Conservation (phyloP, 2,329 filamentous ascomycete genomes). For the Huntiella decipiens region DNA sequence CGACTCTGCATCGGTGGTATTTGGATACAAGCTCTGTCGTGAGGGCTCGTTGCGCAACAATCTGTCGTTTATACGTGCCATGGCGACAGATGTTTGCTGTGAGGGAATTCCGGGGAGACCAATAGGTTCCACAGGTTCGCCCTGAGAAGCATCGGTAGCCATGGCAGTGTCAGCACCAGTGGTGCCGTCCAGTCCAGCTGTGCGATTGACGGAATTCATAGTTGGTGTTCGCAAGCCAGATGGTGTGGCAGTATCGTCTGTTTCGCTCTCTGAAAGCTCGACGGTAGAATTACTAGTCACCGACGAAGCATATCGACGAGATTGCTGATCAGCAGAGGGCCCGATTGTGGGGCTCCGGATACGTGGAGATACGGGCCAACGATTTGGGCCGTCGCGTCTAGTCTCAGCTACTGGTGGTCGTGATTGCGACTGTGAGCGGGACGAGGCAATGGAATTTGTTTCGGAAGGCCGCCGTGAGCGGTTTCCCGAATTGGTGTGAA, state of each 20-base stretch:
- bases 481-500: slow-evolving; percentile 18
- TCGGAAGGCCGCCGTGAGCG: slow-evolving; percentile 31
- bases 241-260: slow-evolving; percentile 27
- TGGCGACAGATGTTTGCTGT: slow-evolving; percentile 23
- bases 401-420: slow-evolving; percentile 5
- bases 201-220: slow-evolving; percentile 30
- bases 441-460: slow-evolving; percentile 30
- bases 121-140: slow-evolving; percentile 85
- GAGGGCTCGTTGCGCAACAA: slow-evolving; percentile 16
- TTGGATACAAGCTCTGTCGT: not conserved
- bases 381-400: slow-evolving; percentile 21
- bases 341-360: slow-evolving; percentile 40
- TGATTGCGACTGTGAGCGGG: not conserved
- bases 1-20: slow-evolving; percentile 4
- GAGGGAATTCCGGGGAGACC: slow-evolving; percentile 57
- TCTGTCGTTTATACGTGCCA: slow-evolving; percentile 34
- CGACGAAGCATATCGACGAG: slow-evolving; percentile 5
- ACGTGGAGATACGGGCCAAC: slow-evolving; percentile 62
- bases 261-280: slow-evolving; percentile 29
- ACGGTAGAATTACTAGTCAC: slow-evolving; percentile 7
- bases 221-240: slow-evolving; percentile 41
- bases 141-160: slow-evolving; percentile 10
- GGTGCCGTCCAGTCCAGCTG: too few species aligned
- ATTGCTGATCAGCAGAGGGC: not conserved
- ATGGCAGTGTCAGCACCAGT: slow-evolving; percentile 17